phyloP scores from a whole-genome alignment of 192 early-diverging fungal species.

The Lobosporangium transversale region DNA sequence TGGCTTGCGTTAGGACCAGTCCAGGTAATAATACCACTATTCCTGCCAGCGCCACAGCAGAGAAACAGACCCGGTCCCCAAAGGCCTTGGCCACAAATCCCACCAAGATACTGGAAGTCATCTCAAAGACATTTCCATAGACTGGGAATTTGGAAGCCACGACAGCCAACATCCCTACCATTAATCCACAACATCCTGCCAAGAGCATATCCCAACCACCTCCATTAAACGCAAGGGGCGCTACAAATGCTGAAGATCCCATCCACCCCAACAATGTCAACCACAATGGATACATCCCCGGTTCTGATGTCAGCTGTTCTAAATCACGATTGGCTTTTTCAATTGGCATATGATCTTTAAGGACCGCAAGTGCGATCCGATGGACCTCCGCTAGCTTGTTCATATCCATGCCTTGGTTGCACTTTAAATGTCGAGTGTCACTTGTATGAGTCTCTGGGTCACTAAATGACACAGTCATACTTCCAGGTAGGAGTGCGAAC shows the following conservation, averaged over 20 bases:
- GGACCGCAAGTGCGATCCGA: conserved; percentile 39
- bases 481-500: conserved; percentile 43
- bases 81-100: conserved; percentile 52
- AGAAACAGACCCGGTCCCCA: conserved; percentile 50
- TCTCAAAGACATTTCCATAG: conserved; percentile 54
- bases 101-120: conserved; percentile 47
- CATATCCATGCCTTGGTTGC: conserved; percentile 52
- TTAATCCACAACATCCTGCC: conserved; percentile 38
- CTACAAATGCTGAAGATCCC: conserved; percentile 49
- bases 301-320: conserved; percentile 25
- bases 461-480: conserved; percentile 56
- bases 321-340: conserved; percentile 47
- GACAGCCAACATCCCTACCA: conserved; percentile 48
- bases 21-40: conserved; percentile 55
- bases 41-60: conserved; percentile 41
- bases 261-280: conserved; percentile 41
- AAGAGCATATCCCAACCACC: conserved; percentile 42
- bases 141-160: conserved; percentile 46
- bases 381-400: conserved; percentile 47
- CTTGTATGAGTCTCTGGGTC: conserved; percentile 56
- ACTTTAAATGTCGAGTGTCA: conserved; percentile 51
- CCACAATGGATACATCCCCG: conserved; percentile 33
- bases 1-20: conserved; percentile 47
- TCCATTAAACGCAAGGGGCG: conserved; percentile 51
- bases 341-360: conserved; percentile 21